A percentile compares a stretch with the other conserved stretches of the same genome.
Conservation (phyloP, 2,329 filamentous ascomycete genomes). For the Trichoderma simmonsii region DNA sequence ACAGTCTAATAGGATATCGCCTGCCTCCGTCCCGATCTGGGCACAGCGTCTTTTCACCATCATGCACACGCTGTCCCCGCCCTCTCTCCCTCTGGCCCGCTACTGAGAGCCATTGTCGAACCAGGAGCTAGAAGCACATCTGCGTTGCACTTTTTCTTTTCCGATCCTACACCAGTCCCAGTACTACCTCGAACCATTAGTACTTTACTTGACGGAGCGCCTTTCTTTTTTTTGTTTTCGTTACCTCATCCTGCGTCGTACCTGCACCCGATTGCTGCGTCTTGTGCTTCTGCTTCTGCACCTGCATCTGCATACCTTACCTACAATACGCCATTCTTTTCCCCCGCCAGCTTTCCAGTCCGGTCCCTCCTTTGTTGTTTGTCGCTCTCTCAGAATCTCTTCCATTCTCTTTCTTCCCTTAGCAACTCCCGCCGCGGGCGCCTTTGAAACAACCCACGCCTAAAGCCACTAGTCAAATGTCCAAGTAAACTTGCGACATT, state of each 20-base stretch:
- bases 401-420: not conserved
- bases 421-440: not conserved
- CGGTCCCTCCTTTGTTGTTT: not conserved
- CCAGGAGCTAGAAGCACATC: not conserved
- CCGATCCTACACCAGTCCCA: not conserved
- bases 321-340: not conserved
- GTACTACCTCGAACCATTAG: not conserved
- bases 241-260: not conserved
- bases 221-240: conserved; percentile 4
- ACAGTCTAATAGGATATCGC: not conserved
- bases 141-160: conserved; percentile 10
- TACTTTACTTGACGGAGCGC: conserved; percentile 11
- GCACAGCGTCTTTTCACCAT: not conserved
- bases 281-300: not conserved
- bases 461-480: conserved; percentile 6
- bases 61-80: conserved; percentile 13
- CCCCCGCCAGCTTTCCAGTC: not conserved
- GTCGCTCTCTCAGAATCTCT: not conserved
- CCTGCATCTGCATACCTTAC: not conserved
- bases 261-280: not conserved
- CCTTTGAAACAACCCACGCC: conserved; percentile 7
- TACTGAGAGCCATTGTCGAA: not conserved
- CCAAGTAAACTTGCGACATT: conserved; percentile 9
- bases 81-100: not conserved
- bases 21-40: not conserved